phyloP scores from a whole-genome alignment of 2,329 filamentous ascomycete genomes.

The Aspergillus sp. region DNA sequence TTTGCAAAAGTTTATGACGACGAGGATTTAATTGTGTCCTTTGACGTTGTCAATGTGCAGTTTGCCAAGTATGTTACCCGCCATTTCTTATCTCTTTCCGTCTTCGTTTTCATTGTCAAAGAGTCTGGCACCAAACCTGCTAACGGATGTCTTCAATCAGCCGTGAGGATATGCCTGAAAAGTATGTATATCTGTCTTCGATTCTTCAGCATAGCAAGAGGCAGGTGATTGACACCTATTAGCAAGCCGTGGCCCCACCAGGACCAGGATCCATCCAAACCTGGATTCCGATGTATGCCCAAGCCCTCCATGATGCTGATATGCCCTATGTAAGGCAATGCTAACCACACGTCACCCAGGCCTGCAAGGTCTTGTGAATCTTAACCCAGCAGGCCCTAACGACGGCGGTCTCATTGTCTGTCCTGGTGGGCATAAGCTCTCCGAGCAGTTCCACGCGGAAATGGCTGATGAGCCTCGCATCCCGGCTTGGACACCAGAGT shows the following conservation, averaged over 20 bases:
- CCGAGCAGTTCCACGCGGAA: slow-evolving; percentile 37
- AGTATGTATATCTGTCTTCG: neutral
- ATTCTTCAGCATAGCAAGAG: neutral
- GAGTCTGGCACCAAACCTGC: too few relatives aligned
- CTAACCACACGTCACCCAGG: neutral
- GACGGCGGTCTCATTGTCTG: slow-evolving; percentile 46
- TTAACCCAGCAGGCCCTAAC: slow-evolving; percentile 39
- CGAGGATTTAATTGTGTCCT: slow-evolving; percentile 54
- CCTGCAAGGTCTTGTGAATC: slow-evolving; percentile 55
- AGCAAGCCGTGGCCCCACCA: slow-evolving; percentile 54
- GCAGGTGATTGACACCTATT: neutral
- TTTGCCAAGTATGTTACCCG: slow-evolving; percentile 40
- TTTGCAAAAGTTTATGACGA: slow-evolving; percentile 54
- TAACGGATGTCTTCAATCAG: neutral
- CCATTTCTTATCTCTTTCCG: too few relatives aligned
- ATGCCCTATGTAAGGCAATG: too few relatives aligned
- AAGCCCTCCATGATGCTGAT: neutral
- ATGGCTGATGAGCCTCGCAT: slow-evolving; percentile 35
- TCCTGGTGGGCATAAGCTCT: slow-evolving; percentile 34
- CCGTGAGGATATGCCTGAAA: slow-evolving; percentile 23
- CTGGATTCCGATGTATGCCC: slow-evolving; percentile 54
- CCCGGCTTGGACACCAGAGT: slow-evolving; percentile 34
- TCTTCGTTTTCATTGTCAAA: neutral
- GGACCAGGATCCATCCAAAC: slow-evolving; percentile 50
- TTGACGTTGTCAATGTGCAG: slow-evolving; percentile 53